These are phyloP conservation scores for Hanseniaspora hatyaiensis DNA, from an alignment of 805 yeast species.

Conservation along the genomic window DNA sequence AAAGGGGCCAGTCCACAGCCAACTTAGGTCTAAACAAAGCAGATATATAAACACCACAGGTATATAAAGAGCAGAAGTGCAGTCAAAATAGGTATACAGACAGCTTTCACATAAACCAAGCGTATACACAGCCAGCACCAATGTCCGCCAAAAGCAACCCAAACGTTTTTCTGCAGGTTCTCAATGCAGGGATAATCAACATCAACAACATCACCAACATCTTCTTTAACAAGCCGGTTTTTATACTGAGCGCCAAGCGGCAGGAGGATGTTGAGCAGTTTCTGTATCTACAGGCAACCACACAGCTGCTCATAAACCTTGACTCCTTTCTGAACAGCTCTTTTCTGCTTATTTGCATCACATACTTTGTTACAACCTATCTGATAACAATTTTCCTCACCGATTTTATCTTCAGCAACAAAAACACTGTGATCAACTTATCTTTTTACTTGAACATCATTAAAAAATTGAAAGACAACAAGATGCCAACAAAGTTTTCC, in stretches of 20 bases:
- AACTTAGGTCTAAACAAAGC: too few relatives aligned
- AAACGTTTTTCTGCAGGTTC: not conserved
- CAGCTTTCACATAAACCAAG: too few relatives aligned
- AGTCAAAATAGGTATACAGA: too few relatives aligned
- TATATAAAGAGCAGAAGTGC: too few relatives aligned
- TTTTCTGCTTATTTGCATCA: not conserved
- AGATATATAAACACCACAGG: too few relatives aligned
- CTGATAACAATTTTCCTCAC: not conserved
- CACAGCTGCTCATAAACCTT: not conserved
- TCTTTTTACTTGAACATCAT: not conserved
- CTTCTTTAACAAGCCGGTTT: not conserved
- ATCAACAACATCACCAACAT: not conserved
- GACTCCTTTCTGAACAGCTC: not conserved
- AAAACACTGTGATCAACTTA: not conserved
- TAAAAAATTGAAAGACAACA: too few relatives aligned
- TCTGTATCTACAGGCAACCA: not conserved
- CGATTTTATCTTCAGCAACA: constrained; percentile 1
- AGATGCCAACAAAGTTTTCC: not conserved
- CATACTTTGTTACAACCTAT: not conserved
- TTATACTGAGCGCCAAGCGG: not conserved
- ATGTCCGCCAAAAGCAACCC: not conserved
- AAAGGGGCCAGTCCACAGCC: too few relatives aligned
- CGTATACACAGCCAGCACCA: not conserved
- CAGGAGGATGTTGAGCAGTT: not conserved
- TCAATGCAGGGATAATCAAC: not conserved